Base-by-base conservation (phyloP, 768 basidiomycete species). In the Termitomyces sp. region DNA sequence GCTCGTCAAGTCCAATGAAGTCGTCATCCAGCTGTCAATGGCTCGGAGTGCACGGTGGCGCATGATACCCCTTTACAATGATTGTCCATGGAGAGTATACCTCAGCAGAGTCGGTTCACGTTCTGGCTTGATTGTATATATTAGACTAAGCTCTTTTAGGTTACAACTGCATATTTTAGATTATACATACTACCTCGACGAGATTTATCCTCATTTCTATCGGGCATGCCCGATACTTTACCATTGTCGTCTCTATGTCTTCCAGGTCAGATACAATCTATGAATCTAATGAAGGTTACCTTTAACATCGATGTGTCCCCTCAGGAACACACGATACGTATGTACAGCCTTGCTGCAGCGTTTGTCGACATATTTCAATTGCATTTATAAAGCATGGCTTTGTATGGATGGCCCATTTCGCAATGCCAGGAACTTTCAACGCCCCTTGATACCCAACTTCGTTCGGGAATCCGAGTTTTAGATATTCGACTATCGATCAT, bases 361-460 rank as follows among this genome's bases (percentile, higher is more conserved):
- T 36, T 44, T 36, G 36, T 34, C 24, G 42, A 31, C 33, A 31
- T 15, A 33, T 41, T 54, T 65, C 49, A 49, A 59, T 18, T 36
- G 34, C 12, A 33, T 44, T 7, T 22, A 20, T 22, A 59, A 67
- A 89, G 88, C 5, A 87, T 93, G 85, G 87, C 92, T 9, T 84
- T 92, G 61, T 88, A 93, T 63, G 89, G 90, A 15, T 91, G 88
- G 86, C 90, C 89, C 0, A 73, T 95, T 39, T 89, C 91, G 0
- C 93, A 96, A 68, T 98, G 95, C 67, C 94, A 97, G 69, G 81
- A 82, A 37, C 73, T 74, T 9, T 68, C 72, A 4, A 87, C 83
- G 0, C 82, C 86, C 0, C 81, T 96, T 27, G 73, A 73, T 31
- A 72, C 76, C 20, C 95, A 98, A 72, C 78, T 98, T 11, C 73